phyloP scores from a whole-genome alignment of 768 basidiomycete species.

The Boletus bicolor region DNA sequence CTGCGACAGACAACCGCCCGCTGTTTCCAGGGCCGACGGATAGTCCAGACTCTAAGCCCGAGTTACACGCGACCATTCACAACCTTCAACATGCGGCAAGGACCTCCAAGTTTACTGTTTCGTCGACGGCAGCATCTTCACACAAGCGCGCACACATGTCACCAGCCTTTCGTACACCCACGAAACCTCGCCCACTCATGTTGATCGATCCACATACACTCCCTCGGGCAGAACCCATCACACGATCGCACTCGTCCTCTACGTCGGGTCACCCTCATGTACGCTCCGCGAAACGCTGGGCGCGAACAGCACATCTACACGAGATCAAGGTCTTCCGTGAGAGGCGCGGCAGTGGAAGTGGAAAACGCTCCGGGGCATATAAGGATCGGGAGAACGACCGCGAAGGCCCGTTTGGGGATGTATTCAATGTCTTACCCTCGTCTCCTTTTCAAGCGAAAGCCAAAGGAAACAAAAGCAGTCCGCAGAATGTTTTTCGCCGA shows the following conservation, averaged over 20 bases:
- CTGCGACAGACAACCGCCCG: neutral
- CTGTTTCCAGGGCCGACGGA: neutral
- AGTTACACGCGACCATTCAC: neutral
- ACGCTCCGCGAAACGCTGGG: slow-evolving; percentile 53
- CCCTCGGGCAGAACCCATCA: slow-evolving; percentile 17
- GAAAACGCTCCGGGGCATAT: slow-evolving; percentile 3
- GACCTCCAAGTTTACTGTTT: neutral
- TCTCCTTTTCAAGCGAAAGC: neutral
- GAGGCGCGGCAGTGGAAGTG: slow-evolving; percentile 8
- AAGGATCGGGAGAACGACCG: slow-evolving; percentile 13
- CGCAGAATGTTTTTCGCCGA: neutral
- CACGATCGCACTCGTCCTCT: slow-evolving; percentile 24
- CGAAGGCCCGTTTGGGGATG: slow-evolving; percentile 9
- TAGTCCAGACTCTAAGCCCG: neutral
- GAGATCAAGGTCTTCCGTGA: slow-evolving; percentile 42
- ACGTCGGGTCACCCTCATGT: slow-evolving; percentile 9
- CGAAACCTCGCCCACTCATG: slow-evolving; percentile 11
- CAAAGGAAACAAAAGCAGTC: neutral
- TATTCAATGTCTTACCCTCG: slow-evolving; percentile 8
- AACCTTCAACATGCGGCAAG: neutral
- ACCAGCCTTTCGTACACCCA: slow-evolving; percentile 20
- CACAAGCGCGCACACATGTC: slow-evolving; percentile 9
- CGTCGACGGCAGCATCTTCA: neutral
- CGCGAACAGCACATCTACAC: slow-evolving; percentile 66
- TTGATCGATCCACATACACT: slow-evolving; percentile 25